A percentile compares a stretch with the other conserved stretches of the same genome.
Conservation (phyloP, 202 grass and related monocot species). For the Musa balbisiana region DNA sequence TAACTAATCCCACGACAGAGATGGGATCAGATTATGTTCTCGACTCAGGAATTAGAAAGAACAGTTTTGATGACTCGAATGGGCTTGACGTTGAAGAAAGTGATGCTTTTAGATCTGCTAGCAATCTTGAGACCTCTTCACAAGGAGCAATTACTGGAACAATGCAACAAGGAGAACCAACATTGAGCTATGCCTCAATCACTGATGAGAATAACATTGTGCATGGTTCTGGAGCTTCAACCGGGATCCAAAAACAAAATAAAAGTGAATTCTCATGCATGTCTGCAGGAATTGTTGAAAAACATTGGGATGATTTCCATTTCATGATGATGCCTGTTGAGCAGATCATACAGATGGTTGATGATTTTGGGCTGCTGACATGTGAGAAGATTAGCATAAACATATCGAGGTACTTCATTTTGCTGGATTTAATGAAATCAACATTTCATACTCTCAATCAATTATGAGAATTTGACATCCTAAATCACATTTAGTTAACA, state of each 20-base stretch:
- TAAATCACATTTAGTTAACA: too few species aligned
- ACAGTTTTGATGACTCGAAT: too few species aligned
- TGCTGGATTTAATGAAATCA: neutral
- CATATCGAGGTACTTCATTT: constrained; percentile 36
- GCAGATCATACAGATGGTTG: constrained; percentile 15
- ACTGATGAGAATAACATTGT: neutral
- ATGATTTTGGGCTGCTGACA: constrained; percentile 23
- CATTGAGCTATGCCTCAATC: neutral
- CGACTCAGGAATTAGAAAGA: neutral
- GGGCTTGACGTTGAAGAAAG: neutral
- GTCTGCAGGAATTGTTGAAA: neutral
- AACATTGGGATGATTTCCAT: constrained; percentile 6
- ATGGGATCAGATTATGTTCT: neutral
- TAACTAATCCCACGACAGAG: neutral
- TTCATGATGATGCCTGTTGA: neutral
- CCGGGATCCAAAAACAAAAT: neutral
- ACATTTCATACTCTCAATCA: too few species aligned
- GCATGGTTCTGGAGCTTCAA: neutral
- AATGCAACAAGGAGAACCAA: neutral
- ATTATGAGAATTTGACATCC: too few species aligned
- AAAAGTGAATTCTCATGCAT: neutral
- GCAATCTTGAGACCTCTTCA: neutral
- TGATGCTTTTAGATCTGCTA: constrained; percentile 1
- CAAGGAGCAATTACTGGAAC: neutral
- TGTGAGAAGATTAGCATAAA: constrained; percentile 29